Evolutionary conservation across 495 filamentous ascomycete species (phyloP).

Genomic region (Penicillium canariense): DNA sequence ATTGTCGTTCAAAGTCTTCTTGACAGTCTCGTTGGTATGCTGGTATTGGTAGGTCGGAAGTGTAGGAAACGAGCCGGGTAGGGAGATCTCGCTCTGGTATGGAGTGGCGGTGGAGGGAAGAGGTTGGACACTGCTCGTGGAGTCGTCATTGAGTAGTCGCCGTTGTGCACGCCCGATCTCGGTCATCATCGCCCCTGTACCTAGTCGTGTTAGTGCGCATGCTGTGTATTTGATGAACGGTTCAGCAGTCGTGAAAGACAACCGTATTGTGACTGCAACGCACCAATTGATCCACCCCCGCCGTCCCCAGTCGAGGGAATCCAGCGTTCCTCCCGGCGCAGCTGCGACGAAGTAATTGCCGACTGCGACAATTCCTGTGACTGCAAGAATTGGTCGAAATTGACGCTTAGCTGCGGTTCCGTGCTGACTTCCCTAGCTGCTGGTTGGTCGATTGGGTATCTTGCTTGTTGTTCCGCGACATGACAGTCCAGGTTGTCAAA

Average conservation of each 20-base stretch:
- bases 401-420: constrained; percentile 25
- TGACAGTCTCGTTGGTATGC: neutral
- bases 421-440: constrained; percentile 6
- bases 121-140: constrained; percentile 15
- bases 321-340: constrained; percentile 41
- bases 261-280: constrained; percentile 5
- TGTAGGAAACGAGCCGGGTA: constrained; percentile 21
- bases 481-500: constrained; percentile 17
- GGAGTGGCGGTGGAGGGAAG: constrained; percentile 17
- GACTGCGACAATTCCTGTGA: constrained; percentile 27
- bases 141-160: constrained; percentile 36
- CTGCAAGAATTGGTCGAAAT: constrained; percentile 43
- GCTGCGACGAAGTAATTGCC: constrained; percentile 33
- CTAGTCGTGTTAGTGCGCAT: neutral
- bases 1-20: neutral
- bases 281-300: constrained; percentile 36
- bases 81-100: constrained; percentile 19
- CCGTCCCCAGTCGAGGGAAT: constrained; percentile 30
- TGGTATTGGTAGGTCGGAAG: constrained; percentile 4
- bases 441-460: constrained; percentile 9
- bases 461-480: constrained; percentile 14
- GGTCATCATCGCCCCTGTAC: constrained; percentile 36
- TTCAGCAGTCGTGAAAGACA: neutral
- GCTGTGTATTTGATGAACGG: neutral
- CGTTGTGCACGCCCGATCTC: constrained; percentile 40